Evolutionary conservation across 1,139 yeast species (phyloP), one percentile per base, ranked within the genome.

Genomic region (Arxiozyma slooffiae): DNA sequence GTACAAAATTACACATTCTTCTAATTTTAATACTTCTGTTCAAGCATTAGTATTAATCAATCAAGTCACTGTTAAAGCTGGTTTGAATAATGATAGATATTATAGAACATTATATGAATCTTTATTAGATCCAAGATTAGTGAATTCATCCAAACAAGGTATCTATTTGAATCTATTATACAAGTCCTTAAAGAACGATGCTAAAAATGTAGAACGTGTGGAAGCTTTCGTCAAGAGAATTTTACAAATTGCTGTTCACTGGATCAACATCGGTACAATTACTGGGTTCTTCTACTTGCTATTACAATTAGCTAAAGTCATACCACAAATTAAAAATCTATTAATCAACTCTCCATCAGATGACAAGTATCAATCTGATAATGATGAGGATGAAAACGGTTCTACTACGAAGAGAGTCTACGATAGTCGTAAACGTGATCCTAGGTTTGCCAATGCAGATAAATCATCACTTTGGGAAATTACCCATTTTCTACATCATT

Each of bases 141-240:
- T 84, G 16, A 76, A 75, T 24, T 85, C 97, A 0, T 87, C 97
- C 3, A 90, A 90, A 64, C 94, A 86, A 71, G 86, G 94, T 55
- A 82, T 90, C 54, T 92, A 89, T 68, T 75, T 92, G 71, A 90
- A 92, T 64, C 74, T 92, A 60, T 71, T 92, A 53, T 89, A 80
- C 75, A 88, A 87, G 66, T 80, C 97, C 0, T 73, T 92, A 67
- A 85, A 86, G 61, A 77, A 77, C 55, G 98, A 90, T 63, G 62
- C 71, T 11, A 61, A 66, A 14, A 79, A 82, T 57, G 69, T 71
- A 16, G 74, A 78, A 8, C 76, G 98, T 60, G 85, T 88, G 7
- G 74, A 84, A 64, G 96, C 98, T 0, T 92, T 94, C 68, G 92
- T 87, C 48, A 94, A 92, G 71, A 78, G 99, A 71, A 81, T 90